Conservation (phyloP, 768 basidiomycete species). For the Leccinum disarticulatum region DNA sequence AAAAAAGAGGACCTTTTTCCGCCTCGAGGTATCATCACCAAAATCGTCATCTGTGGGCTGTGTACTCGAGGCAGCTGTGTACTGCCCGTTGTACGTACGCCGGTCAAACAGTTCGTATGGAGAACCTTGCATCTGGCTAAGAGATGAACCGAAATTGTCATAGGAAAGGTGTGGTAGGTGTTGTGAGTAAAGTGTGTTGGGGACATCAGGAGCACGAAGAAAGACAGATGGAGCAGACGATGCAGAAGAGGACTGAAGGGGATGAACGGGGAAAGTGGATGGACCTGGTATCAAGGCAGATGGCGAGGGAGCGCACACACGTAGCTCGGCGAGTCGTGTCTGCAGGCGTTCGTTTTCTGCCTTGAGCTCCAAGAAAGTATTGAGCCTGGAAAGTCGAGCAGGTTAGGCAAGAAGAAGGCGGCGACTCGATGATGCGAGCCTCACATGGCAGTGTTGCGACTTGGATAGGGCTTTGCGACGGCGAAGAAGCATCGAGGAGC, state of each 20-base stretch:
- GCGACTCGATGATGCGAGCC: conserved; percentile 13
- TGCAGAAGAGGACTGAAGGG: conserved; percentile 28
- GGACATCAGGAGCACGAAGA: conserved; percentile 10
- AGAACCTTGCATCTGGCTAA: conserved; percentile 11
- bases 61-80: conserved; percentile 11
- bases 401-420: background rate
- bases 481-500: conserved; percentile 67
- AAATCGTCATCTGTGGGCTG: conserved; percentile 41
- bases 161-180: conserved; percentile 14
- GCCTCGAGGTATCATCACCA: conserved; percentile 51
- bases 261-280: conserved; percentile 25
- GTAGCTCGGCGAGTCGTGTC: conserved; percentile 52
- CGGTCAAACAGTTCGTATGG: conserved; percentile 23
- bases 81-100: conserved; percentile 18
- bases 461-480: conserved; percentile 75
- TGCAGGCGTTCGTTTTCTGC: conserved; percentile 82
- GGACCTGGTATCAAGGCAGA: conserved; percentile 14
- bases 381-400: conserved; percentile 46
- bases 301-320: conserved; percentile 25
- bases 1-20: conserved; percentile 56
- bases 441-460: conserved; percentile 68
- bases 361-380: conserved; percentile 80
- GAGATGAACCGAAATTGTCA: conserved; percentile 14
- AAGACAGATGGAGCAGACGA: conserved; percentile 21
- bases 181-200: conserved; percentile 19